Conservation (phyloP, 1,284 basidiomycete species). For the Tilletia walkeri region DNA sequence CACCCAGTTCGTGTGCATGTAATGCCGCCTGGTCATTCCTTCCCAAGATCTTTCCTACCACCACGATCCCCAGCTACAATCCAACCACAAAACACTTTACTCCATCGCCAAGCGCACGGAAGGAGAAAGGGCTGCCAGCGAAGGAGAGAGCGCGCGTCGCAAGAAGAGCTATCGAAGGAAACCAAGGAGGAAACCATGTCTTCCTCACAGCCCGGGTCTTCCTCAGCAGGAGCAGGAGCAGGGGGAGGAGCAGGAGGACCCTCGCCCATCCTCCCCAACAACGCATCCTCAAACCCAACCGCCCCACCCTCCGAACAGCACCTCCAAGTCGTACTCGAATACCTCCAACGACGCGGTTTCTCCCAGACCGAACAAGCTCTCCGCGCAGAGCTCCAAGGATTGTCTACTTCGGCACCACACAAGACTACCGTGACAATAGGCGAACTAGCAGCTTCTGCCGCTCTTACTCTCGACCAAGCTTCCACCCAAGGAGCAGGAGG, state of each 20-base stretch:
- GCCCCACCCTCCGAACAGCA: conserved; percentile 7
- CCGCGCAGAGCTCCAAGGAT: conserved; percentile 65
- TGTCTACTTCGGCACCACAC: conserved; percentile 18
- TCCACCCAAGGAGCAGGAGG: not conserved
- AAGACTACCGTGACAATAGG: not conserved
- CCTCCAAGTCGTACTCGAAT: conserved; percentile 68
- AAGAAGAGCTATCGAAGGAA: not conserved
- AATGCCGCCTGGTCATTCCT: too few species aligned
- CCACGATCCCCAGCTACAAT: too few species aligned
- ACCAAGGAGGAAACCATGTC: not conserved
- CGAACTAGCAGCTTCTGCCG: not conserved
- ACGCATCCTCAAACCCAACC: not conserved
- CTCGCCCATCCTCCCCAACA: not conserved
- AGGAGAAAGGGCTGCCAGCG: not conserved
- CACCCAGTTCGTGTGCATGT: too few species aligned
- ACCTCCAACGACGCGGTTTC: conserved; percentile 78
- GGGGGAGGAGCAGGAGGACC: not conserved
- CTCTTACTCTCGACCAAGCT: not conserved
- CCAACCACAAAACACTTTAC: too few species aligned
- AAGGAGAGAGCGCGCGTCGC: not conserved
- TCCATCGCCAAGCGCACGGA: not conserved
- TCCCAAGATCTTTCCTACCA: too few species aligned
- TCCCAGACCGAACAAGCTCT: conserved; percentile 72
- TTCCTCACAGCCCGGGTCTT: not conserved
- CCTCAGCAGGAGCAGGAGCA: not conserved